Percentiles rank a stretch among this genome's conserved stretches.
phyloP scores from a whole-genome alignment of 768 basidiomycete genomes.

The Mycena rosella region DNA sequence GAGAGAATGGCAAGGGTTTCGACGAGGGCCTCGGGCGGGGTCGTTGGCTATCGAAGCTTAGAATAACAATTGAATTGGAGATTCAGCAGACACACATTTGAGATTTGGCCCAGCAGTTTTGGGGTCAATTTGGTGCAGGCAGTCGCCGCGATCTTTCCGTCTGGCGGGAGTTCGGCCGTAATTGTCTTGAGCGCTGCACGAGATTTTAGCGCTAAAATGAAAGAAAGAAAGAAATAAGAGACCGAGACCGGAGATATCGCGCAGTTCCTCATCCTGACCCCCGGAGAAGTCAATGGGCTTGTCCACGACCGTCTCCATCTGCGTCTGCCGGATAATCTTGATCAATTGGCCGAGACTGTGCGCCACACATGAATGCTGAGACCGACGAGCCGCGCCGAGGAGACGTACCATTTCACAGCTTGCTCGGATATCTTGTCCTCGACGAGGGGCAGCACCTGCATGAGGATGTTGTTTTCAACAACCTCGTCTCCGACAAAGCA shows the following conservation, averaged over 20 bases:
- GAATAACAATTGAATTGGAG: constrained; percentile 33
- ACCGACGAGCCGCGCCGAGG: neutral
- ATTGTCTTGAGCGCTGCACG: no score
- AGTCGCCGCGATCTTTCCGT: no score
- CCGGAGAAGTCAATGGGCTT: constrained; percentile 88
- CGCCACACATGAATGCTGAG: constrained; percentile 25
- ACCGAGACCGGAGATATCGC: constrained; percentile 97
- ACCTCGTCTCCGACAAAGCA: constrained; percentile 88
- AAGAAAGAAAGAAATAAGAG: constrained; percentile 34
- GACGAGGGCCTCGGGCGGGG: constrained; percentile 83
- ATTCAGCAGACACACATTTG: no score
- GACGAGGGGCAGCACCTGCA: constrained; percentile 86
- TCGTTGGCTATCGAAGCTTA: constrained; percentile 60
- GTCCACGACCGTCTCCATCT: constrained; percentile 90
- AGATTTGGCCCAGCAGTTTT: no score
- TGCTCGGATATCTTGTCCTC: constrained; percentile 96
- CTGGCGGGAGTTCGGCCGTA: no score
- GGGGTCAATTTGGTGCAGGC: no score
- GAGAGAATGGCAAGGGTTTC: constrained; percentile 88
- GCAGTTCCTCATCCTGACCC: constrained; percentile 90
- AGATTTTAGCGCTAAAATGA: constrained; percentile 50
- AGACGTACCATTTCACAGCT: constrained; percentile 91
- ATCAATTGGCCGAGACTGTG: no score
- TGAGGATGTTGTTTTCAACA: constrained; percentile 87
- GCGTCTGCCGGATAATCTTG: no score